Percentiles rank a stretch among this genome's conserved stretches.
These are phyloP conservation scores for Striga hermonthica DNA, from an alignment of 305 asterid genomes.

Conservation along the genomic window DNA sequence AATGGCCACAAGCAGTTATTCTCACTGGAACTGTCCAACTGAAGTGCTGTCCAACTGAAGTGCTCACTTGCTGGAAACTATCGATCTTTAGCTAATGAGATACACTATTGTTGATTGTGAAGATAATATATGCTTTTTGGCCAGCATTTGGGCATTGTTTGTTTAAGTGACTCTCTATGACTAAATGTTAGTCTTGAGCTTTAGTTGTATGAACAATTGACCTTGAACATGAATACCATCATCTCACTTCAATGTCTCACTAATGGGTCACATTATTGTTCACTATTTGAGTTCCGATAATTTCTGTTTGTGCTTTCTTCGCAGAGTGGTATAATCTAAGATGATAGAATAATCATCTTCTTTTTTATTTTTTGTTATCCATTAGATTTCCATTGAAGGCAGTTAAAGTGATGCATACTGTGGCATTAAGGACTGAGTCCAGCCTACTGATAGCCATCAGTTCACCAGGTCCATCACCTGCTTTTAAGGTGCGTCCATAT, in stretches of 20 bases:
- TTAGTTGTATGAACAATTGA: background rate
- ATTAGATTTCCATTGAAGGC: constrained; percentile 89
- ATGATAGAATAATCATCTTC: constrained; percentile 7
- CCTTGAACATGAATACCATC: constrained; percentile 24
- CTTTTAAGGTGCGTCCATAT: constrained; percentile 50
- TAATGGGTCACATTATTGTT: background rate
- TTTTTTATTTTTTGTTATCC: constrained; percentile 5
- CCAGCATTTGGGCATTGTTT: constrained; percentile 13
- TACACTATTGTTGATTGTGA: constrained; percentile 14
- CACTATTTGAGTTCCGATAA: constrained; percentile 7
- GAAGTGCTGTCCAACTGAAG: constrained; percentile 14
- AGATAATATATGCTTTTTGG: constrained; percentile 6
- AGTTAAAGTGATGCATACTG: constrained; percentile 91
- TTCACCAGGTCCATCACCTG: constrained; percentile 44
- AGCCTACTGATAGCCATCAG: constrained; percentile 40
- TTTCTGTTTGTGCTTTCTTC: constrained; percentile 5
- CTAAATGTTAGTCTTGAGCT: constrained; percentile 1
- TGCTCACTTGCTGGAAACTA: constrained; percentile 10
- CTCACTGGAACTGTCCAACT: constrained; percentile 5
- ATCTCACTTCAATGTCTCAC: constrained; percentile 9
- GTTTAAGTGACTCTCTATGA: constrained; percentile 10
- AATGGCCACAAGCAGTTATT: background rate
- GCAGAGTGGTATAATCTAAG: constrained; percentile 1
- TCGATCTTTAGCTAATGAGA: constrained; percentile 17
- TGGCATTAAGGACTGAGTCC: constrained; percentile 85